phyloP scores from a whole-genome alignment of 106 monocot species.

The Allium cepa region DNA sequence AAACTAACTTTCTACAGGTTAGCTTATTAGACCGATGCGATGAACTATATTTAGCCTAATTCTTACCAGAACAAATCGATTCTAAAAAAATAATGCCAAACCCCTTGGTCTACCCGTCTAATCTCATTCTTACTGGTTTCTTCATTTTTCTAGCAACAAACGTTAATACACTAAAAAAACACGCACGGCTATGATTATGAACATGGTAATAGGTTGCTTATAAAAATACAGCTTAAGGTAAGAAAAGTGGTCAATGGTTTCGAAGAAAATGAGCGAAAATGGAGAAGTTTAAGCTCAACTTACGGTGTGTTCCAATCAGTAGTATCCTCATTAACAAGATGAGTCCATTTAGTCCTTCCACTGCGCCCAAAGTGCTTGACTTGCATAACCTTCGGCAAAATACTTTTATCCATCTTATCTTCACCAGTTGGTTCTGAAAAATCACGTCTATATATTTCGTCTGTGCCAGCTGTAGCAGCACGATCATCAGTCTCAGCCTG shows the following conservation, averaged over 20 bases:
- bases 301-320: constrained; percentile 96
- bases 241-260: background rate
- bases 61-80: no score
- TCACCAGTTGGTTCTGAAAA: constrained; percentile 90
- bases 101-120: no score
- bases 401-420: constrained; percentile 95
- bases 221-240: background rate
- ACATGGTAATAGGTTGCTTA: no score
- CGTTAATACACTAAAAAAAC: no score
- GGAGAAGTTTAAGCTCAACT: constrained; percentile 14
- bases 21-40: no score
- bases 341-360: constrained; percentile 98
- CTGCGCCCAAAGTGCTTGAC: constrained; percentile 96
- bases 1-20: no score
- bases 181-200: no score
- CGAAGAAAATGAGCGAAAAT: no score
- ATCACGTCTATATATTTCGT: constrained; percentile 61
- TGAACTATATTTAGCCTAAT: no score
- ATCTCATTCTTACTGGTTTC: no score
- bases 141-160: no score
- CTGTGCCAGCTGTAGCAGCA: constrained; percentile 40
- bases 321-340: constrained; percentile 97
- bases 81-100: no score
- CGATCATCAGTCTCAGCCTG: constrained; percentile 65
- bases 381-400: constrained; percentile 97